Evolutionary conservation across 192 early-diverging fungal species (phyloP), one percentile per base, ranked within the genome.

Genomic region (Backusella circina): DNA sequence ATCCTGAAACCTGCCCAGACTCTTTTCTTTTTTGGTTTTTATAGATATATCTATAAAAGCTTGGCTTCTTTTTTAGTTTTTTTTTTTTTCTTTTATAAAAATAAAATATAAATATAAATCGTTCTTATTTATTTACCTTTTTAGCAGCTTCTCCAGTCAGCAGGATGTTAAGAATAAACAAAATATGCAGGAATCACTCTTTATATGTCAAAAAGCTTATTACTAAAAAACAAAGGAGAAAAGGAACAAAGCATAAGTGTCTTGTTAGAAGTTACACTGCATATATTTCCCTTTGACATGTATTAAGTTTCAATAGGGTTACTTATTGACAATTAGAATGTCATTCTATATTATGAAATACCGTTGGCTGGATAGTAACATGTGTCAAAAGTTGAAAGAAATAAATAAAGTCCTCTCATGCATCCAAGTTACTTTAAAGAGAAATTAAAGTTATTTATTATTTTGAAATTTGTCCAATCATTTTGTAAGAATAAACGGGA

Each of bases 301-400:
- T 61, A 61, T 26, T 23, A 61, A 12, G 26, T 41, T 41, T 41
- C 15, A 41, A 15, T 2, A 13, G 16, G 18, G 44, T 47, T 47
- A 47, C 18, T 47, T 47, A 41, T 47, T 47, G 18, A 47, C 18
- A 47, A 47, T 47, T 41, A 41, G 13, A 41, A 47, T 47, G 44
- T 7, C 44, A n/a, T 47, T 47, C 18, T 47, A 18, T 47, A 15
- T 47, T 47, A 28, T 8, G 28, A 28, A 61, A 61, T 61, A 61
- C 54, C 54, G 23, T 61, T 61, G 54, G 54, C 54, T 61, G 54
- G 54, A 61, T 61, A 61, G 54, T 61, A 61, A 26, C 54, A 61
- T 61, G 54, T 61, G 54, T 61, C 54, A 61, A 61, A 26, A 61
- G 23, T 47, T 23, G 54, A 61, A 12, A 4, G 3, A 26, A 61